Percentiles rank a stretch among this genome's conserved stretches.
Conservation (phyloP, 768 basidiomycete genomes). For the Naganishia friedmannii region DNA sequence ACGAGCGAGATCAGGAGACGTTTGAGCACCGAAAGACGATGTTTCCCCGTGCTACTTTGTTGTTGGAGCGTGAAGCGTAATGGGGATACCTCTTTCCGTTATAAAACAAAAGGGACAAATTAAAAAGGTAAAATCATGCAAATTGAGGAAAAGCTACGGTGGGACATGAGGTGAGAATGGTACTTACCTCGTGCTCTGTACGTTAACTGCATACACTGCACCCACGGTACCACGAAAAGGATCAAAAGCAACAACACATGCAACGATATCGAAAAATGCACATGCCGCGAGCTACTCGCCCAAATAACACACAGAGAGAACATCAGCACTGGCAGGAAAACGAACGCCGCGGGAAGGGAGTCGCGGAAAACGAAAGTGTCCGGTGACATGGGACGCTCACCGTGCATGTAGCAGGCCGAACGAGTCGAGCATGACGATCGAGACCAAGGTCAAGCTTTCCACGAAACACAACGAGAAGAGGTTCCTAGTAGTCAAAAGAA, state of each 20-base stretch:
- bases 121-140: not conserved
- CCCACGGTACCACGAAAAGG: slow-evolving; percentile 44
- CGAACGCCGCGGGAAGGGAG: too few relatives aligned
- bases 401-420: slow-evolving; percentile 44
- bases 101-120: too few relatives aligned
- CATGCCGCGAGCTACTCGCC: slow-evolving; percentile 36
- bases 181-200: slow-evolving; percentile 45
- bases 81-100: not conserved
- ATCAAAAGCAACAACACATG: slow-evolving; percentile 47
- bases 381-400: slow-evolving; percentile 30
- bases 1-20: slow-evolving; percentile 46
- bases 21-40: slow-evolving; percentile 36
- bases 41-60: not conserved
- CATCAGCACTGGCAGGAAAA: too few relatives aligned
- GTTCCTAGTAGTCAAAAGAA: slow-evolving; percentile 30
- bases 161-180: too few relatives aligned
- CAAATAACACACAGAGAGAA: too few relatives aligned
- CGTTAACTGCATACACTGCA: slow-evolving; percentile 48
- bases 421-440: slow-evolving; percentile 48
- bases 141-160: not conserved
- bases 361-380: too few relatives aligned
- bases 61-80: not conserved
- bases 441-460: slow-evolving; percentile 44
- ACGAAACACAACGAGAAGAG: slow-evolving; percentile 47
- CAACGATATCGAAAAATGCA: slow-evolving; percentile 48